Percentiles rank a stretch among this genome's conserved stretches.
phyloP scores from a whole-genome alignment of 768 basidiomycete species.

The Termitomyces sp. region DNA sequence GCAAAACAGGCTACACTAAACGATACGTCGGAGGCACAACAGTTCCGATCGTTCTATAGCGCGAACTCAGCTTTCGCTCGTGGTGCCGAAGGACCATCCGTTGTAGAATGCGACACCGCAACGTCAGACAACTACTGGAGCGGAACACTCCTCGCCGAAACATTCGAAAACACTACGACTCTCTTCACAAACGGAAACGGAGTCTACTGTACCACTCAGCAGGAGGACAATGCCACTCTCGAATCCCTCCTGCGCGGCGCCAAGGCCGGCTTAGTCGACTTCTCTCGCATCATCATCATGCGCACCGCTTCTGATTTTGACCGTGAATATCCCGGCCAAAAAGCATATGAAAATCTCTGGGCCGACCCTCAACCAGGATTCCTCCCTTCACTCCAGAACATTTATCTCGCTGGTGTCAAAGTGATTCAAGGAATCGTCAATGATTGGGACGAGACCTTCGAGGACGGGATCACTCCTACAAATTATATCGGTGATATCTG shows the following conservation, averaged over 20 bases:
- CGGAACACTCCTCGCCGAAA: slow-evolving; percentile 11
- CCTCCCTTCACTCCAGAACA: slow-evolving; percentile 6
- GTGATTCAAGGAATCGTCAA: slow-evolving; percentile 8
- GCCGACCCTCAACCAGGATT: slow-evolving; percentile 8
- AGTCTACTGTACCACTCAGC: slow-evolving; percentile 12
- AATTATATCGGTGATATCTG: slow-evolving; percentile 14
- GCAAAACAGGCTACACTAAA: slow-evolving; percentile 9
- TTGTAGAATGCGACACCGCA: slow-evolving; percentile 12
- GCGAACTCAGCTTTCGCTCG: slow-evolving; percentile 1
- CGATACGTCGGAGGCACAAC: slow-evolving; percentile 2
- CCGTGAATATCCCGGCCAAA: slow-evolving; percentile 9
- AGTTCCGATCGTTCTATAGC: slow-evolving; percentile 4
- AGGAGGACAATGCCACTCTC: slow-evolving; percentile 12
- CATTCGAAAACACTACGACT: slow-evolving; percentile 11
- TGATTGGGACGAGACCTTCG: slow-evolving; percentile 5
- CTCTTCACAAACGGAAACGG: slow-evolving; percentile 12
- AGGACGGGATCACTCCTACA: slow-evolving; percentile 3
- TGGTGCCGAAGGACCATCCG: slow-evolving; percentile 6
- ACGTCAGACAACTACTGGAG: slow-evolving; percentile 9
- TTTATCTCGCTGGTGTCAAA: slow-evolving; percentile 11
- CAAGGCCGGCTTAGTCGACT: slow-evolving; percentile 8
- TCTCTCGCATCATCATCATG: slow-evolving; percentile 14
- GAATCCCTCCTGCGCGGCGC: slow-evolving; percentile 11
- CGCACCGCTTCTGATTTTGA: slow-evolving; percentile 14
- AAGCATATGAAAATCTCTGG: slow-evolving; percentile 6